Evolutionary conservation across 1,284 basidiomycete species (phyloP), one percentile per base, ranked within the genome.

Genomic region (Laetiporus sulphureus): DNA sequence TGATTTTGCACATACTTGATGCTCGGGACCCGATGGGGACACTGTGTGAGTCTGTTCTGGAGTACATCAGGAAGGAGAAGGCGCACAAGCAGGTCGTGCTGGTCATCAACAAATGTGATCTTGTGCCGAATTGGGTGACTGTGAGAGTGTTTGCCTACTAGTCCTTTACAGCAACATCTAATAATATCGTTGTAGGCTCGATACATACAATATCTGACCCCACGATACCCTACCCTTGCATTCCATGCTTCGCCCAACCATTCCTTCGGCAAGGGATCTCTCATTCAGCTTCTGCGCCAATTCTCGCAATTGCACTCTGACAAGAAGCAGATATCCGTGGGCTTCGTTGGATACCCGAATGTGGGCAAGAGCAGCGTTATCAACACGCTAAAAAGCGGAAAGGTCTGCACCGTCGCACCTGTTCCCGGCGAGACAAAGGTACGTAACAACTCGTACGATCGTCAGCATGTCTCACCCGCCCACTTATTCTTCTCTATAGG

Each of bases 221-320:
- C 93, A 42, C 85, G 84, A 42, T 94, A 91, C 56, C 95, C 95
- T 5, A 97, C 94, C 2, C 86, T 99, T 51, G 95, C 95, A 2
- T 98, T 98, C 74, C 96, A 99, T 63, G 96, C 96, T 1, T 96
- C 92, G 12, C 94, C 96, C 48, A 98, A 96, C 66, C 95, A 99
- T 68, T 97, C 95, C 3, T 99, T 98, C 59, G 95, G 94, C 50
- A 98, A 98, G 68, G 96, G 95, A 23, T 92, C 94, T 23, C 81
- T 99, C 47, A 99, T 99, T 57, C 93, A 97, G 65, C 79, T 99
- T 27, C 76, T 99, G 32, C 83, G 96, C 24, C 95, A 99, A 62
- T 99, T 99, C 66, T 91, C 92, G 8, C 90, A 91, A 49, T 78
- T 99, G 27, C 95, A 98, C 67, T 91, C 92, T 11, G 96, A 99